These are phyloP conservation scores for Blastobotrys illinoisensis DNA, from an alignment of 1,139 yeast genomes.

Conservation along the genomic window DNA sequence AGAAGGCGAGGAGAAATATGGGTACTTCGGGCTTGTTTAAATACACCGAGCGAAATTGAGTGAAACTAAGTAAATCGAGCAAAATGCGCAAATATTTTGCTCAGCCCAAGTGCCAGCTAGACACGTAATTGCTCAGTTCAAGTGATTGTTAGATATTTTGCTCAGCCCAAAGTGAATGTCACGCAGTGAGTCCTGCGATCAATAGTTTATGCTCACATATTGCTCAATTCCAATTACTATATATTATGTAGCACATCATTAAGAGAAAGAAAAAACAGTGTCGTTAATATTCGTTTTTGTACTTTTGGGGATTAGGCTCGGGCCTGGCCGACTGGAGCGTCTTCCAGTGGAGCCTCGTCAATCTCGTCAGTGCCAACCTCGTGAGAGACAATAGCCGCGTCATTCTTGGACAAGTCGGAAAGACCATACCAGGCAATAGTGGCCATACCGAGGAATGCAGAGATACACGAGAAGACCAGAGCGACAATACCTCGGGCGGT, in stretches of 20 bases:
- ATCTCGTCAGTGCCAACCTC: conserved; percentile 19
- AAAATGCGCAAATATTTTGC: no score
- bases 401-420: conserved; percentile 43
- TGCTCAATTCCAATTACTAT: background rate
- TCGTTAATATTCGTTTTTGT: background rate
- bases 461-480: conserved; percentile 66
- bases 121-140: no score
- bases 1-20: no score
- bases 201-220: background rate
- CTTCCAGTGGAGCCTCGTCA: conserved; percentile 13
- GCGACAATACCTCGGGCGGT: conserved; percentile 90
- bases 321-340: background rate
- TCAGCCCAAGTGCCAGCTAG: no score
- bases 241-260: background rate
- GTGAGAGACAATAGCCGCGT: conserved; percentile 19
- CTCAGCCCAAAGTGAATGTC: background rate
- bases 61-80: no score
- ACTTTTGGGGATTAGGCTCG: background rate
- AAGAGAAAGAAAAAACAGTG: background rate
- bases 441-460: conserved; percentile 74
- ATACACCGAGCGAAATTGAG: no score
- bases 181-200: no score
- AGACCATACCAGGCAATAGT: conserved; percentile 79
- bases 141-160: no score
- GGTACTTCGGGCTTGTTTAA: no score